phyloP scores from a whole-genome alignment of 192 early-diverging fungal genomes.

The Lunasporangiospora selenospora region DNA sequence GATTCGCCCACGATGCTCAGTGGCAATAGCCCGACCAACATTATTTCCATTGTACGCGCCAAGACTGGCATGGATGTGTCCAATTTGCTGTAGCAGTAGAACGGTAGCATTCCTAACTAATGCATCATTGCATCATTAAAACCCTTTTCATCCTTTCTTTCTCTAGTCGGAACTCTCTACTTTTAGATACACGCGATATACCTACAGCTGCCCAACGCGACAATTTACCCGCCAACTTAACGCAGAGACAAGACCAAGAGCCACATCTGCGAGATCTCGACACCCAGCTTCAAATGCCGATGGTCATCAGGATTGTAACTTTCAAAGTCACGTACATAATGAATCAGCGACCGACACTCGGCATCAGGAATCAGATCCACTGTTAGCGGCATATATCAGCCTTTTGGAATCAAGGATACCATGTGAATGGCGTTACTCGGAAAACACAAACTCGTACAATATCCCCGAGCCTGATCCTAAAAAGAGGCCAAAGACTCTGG shows the following conservation, averaged over 20 bases:
- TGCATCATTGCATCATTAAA: neutral
- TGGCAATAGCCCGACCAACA: conserved; percentile 37
- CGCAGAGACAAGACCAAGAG: conserved; percentile 13
- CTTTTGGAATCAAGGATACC: conserved; percentile 30
- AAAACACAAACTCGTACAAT: neutral
- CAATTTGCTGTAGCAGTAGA: neutral
- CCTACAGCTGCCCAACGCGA: conserved; percentile 18
- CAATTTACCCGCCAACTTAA: conserved; percentile 30
- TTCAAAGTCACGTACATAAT: too few relatives aligned
- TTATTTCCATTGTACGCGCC: conserved; percentile 33
- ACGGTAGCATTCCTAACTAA: too few relatives aligned
- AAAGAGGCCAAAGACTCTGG: conserved; percentile 4
- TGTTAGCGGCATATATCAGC: conserved; percentile 27
- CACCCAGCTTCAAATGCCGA: too few relatives aligned
- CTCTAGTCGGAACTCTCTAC: conserved; percentile 41
- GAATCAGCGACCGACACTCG: neutral
- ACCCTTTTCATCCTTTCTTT: neutral
- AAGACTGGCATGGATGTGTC: neutral
- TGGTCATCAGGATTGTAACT: too few relatives aligned
- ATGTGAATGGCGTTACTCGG: conserved; percentile 36
- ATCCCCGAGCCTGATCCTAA: neutral
- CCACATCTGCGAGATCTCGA: conserved; percentile 8
- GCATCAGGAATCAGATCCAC: conserved; percentile 30
- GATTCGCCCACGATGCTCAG: conserved; percentile 42
- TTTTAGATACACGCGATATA: conserved; percentile 46